A percentile compares a stretch with the other conserved stretches of the same genome.
Evolutionary conservation across 2,329 filamentous ascomycete genomes (phyloP).

Genomic region (Sphaerulina populicola): DNA sequence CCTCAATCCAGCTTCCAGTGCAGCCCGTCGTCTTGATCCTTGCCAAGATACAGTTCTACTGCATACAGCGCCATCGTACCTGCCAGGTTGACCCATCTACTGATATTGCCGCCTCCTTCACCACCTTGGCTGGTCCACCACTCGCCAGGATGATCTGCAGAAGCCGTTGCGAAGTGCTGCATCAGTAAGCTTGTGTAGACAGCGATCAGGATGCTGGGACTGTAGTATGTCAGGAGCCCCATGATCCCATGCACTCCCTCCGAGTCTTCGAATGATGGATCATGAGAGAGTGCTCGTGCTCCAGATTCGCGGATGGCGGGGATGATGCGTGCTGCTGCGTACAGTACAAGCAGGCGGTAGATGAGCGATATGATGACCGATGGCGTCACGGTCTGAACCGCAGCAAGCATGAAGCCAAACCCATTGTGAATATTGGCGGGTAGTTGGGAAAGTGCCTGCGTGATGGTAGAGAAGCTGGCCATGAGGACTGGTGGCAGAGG

Average conservation of each 20-base stretch:
- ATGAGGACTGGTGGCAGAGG: conserved; percentile 97
- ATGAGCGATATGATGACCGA: conserved; percentile 91
- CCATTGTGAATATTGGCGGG: conserved; percentile 75
- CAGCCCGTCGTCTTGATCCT: conserved; percentile 67
- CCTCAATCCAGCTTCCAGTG: conserved; percentile 66
- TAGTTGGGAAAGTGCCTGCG: conserved; percentile 75
- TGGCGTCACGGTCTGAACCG: conserved; percentile 89
- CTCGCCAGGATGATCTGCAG: conserved; percentile 48
- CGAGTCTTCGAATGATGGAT: conserved; percentile 70
- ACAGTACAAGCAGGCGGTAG: conserved; percentile 90
- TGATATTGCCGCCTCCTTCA: conserved; percentile 73
- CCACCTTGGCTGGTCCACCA: conserved; percentile 83
- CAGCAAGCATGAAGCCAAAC: conserved; percentile 78
- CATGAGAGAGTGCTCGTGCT: conserved; percentile 70
- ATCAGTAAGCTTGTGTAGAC: conserved; percentile 93
- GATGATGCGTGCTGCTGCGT: conserved; percentile 90
- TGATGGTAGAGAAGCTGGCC: conserved; percentile 89
- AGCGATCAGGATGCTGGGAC: conserved; percentile 84
- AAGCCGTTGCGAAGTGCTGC: conserved; percentile 82
- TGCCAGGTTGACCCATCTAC: conserved; percentile 88
- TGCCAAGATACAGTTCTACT: conserved; percentile 78
- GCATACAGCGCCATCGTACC: conserved; percentile 85
- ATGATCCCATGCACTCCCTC: conserved; percentile 64
- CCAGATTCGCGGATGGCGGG: conserved; percentile 84
- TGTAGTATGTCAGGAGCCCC: conserved; percentile 84